Evolutionary conservation across 2,329 filamentous ascomycete genomes (phyloP), one percentile per base, ranked within the genome.

Genomic region (Sordariomycetes sp.): DNA sequence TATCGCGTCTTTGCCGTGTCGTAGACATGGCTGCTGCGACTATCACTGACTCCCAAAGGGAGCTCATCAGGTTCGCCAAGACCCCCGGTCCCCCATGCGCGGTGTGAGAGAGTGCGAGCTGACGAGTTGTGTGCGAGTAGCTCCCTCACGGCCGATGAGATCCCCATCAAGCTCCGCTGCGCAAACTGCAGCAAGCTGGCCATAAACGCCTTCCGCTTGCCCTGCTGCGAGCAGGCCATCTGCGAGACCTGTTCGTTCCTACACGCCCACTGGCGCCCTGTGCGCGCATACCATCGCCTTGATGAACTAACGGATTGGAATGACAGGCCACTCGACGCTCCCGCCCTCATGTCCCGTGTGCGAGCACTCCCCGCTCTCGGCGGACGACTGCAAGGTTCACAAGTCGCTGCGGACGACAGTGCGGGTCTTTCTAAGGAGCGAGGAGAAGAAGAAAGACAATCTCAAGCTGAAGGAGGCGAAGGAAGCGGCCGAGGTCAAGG

Each of bases 141-240:
- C 69, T 86, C 87, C 54, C 78, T 96, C 60, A 76, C 82, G 22
- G 82, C 87, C 62, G 89, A 92, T 65, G 89, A 94, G 61, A 90
- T 96, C 59, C 94, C 94, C n/a, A 90, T 91, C 66, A 96, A 96
- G 77, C 80, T 99, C 62, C 87, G 91, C 72, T 99, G 94, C 76
- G 90, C 90, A 56, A 89, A 90, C 64, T 99, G 94, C 73, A 94
- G 87, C 74, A 90, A 89, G 70, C 78, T 97, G 59, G 91, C 90
- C 34, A 76, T 95, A 62, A 95, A 96, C 68, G 89, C 92, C 10
- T 95, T 90, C 69, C 88, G 91, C 61, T 77, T 96, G 32, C 89
- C 91, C 1, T 99, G 94, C 72, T 99, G 94, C 70, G 94, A 96
- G 67, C 92, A 95, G 68, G 86, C 88, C 48, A 95, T 97, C 59